Conservation (phyloP, 169 alveolate species). For the Perkinsus olseni region DNA sequence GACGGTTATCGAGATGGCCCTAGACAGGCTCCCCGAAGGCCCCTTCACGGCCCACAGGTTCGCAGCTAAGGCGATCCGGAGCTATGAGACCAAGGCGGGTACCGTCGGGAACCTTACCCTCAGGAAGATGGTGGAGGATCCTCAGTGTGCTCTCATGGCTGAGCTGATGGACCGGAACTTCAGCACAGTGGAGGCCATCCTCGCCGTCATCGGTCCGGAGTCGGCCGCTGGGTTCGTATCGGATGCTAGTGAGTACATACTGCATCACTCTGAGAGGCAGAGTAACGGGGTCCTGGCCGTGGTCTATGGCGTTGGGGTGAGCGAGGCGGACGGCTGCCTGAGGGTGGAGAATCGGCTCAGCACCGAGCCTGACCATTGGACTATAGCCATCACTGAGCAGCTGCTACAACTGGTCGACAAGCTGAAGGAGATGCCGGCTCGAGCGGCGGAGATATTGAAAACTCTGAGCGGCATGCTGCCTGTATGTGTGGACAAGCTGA, state of each 20-base stretch:
- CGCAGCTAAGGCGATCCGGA: not conserved
- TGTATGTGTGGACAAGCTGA: not conserved
- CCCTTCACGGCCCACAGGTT: not conserved
- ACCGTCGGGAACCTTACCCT: not conserved
- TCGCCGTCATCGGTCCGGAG: not conserved
- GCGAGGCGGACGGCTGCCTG: not conserved
- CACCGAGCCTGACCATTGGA: not conserved
- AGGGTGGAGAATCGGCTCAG: not conserved
- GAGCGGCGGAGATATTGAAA: not conserved
- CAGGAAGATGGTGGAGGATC: not conserved
- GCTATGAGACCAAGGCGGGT: not conserved
- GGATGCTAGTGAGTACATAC: not conserved
- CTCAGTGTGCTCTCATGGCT: not conserved
- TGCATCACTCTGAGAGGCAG: not conserved
- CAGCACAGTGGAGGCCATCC: not conserved
- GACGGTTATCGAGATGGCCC: not conserved
- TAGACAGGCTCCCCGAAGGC: not conserved
- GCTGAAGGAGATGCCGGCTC: not conserved
- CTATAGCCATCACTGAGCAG: not conserved
- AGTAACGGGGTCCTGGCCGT: not conserved
- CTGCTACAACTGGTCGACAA: not conserved
- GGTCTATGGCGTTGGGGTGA: not conserved
- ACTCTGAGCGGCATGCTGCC: not conserved
- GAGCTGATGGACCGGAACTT: not conserved
- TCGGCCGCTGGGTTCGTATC: not conserved